Percentiles rank a stretch among this genome's conserved stretches.
Evolutionary conservation across 495 filamentous ascomycete species (phyloP).

Genomic region (Penicillium desertorum): DNA sequence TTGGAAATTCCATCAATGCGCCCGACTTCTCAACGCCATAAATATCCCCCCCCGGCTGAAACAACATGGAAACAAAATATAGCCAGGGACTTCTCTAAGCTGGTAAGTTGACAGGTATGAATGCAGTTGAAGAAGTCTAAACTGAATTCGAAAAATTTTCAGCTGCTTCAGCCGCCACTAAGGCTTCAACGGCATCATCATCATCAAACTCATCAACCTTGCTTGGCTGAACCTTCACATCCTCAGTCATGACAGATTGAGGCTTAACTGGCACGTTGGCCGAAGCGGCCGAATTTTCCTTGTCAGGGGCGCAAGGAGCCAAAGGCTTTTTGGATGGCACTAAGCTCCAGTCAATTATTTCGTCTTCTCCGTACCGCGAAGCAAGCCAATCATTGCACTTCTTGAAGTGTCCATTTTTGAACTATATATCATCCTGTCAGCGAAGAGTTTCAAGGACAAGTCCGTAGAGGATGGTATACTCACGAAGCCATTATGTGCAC

Average conservation of each 20-base stretch:
- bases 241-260: slow-evolving; percentile 11
- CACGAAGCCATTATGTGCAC: slow-evolving; percentile 72
- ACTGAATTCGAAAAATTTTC: not conserved
- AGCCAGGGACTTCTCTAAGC: not conserved
- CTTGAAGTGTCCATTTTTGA: slow-evolving; percentile 82
- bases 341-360: slow-evolving; percentile 86
- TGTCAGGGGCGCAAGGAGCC: slow-evolving; percentile 16
- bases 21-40: not conserved
- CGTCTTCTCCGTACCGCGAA: slow-evolving; percentile 69
- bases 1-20: not conserved
- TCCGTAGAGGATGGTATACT: slow-evolving; percentile 18
- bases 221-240: slow-evolving; percentile 5
- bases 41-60: not conserved
- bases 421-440: slow-evolving; percentile 42
- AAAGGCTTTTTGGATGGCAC: slow-evolving; percentile 34
- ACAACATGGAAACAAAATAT: not conserved
- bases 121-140: not conserved
- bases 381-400: slow-evolving; percentile 88
- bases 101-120: not conserved
- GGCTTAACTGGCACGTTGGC: slow-evolving; percentile 10
- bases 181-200: slow-evolving; percentile 42
- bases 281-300: slow-evolving; percentile 21
- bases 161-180: slow-evolving; percentile 33
- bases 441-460: slow-evolving; percentile 25
- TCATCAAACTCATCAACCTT: slow-evolving; percentile 42